Conservation (phyloP, 495 filamentous ascomycete species). For the Penicillium herquei region DNA sequence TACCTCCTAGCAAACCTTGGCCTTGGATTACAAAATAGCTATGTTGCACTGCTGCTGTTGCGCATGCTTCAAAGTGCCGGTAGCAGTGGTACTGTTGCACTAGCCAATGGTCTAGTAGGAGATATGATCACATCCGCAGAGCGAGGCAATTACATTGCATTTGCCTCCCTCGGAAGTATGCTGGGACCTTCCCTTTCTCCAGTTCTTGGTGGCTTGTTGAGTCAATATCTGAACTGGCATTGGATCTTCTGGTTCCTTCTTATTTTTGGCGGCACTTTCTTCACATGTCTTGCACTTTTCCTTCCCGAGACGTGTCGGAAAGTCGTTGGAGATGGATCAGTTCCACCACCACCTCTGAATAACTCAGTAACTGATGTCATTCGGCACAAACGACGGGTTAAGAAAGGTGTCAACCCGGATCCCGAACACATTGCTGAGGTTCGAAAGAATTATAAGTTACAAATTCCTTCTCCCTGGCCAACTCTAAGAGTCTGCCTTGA, state of each 20-base stretch:
- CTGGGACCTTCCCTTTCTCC: conserved; percentile 52
- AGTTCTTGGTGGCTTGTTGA: conserved; percentile 74
- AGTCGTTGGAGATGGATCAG: conserved; percentile 68
- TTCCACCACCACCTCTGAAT: conserved; percentile 28
- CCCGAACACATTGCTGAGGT: conserved; percentile 15
- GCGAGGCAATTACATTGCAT: conserved; percentile 46
- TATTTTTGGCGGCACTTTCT: conserved; percentile 65
- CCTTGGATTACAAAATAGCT: conserved; percentile 45
- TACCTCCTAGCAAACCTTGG: conserved; percentile 50
- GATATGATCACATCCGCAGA: conserved; percentile 47
- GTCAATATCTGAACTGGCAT: conserved; percentile 61
- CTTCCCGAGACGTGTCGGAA: conserved; percentile 69
- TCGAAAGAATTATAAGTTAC: conserved; percentile 45
- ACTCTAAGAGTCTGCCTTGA: conserved; percentile 57
- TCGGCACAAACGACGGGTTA: conserved; percentile 15
- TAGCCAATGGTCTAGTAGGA: conserved; percentile 44
- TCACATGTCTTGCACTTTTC: conserved; percentile 61
- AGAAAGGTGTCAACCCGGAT: conserved; percentile 7
- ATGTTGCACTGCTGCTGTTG: conserved; percentile 47
- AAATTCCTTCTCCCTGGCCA: conserved; percentile 65
- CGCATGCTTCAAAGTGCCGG: conserved; percentile 51
- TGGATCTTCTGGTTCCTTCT: conserved; percentile 84
- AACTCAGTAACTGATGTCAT: conserved; percentile 23
- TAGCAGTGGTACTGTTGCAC: conserved; percentile 44
- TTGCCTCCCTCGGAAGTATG: conserved; percentile 30